Evolutionary conservation across 371 early-diverging fungal genomes (phyloP).

Genomic region (Mucor velutinosus): DNA sequence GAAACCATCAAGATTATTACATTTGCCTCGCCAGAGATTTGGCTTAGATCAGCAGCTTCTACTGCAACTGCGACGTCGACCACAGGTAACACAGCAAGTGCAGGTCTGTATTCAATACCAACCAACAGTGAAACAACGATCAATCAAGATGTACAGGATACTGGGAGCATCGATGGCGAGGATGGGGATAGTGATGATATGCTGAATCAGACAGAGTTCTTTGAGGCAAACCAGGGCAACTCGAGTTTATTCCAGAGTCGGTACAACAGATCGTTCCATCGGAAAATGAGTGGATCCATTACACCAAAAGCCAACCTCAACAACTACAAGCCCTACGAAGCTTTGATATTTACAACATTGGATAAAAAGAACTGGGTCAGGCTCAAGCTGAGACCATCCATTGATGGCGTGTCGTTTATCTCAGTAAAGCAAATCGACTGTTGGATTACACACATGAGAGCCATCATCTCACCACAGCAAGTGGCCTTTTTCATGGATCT

Average conservation of each 20-base stretch:
- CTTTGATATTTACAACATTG: conserved; percentile 43
- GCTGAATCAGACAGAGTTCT: conserved; percentile 35
- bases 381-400: conserved; percentile 35
- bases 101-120: conserved; percentile 17
- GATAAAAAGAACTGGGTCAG: conserved; percentile 43
- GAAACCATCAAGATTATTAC: conserved; percentile 50
- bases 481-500: conserved; percentile 38
- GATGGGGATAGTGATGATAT: conserved; percentile 4
- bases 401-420: conserved; percentile 6
- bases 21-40: conserved; percentile 40
- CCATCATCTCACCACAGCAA: conserved; percentile 36
- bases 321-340: conserved; percentile 34
- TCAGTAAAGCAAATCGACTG: conserved; percentile 38
- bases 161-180: not conserved
- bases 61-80: not conserved
- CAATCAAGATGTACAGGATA: conserved; percentile 2
- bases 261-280: conserved; percentile 1
- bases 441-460: conserved; percentile 30
- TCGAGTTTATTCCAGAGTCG: conserved; percentile 9
- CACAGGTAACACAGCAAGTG: not conserved
- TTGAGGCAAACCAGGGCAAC: conserved; percentile 32
- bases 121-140: conserved; percentile 28
- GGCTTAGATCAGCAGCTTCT: conserved; percentile 27
- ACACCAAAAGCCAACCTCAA: conserved; percentile 22
- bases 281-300: conserved; percentile 38